Conservation (phyloP, 768 basidiomycete species). For the Cyclocybe cylindracea region DNA sequence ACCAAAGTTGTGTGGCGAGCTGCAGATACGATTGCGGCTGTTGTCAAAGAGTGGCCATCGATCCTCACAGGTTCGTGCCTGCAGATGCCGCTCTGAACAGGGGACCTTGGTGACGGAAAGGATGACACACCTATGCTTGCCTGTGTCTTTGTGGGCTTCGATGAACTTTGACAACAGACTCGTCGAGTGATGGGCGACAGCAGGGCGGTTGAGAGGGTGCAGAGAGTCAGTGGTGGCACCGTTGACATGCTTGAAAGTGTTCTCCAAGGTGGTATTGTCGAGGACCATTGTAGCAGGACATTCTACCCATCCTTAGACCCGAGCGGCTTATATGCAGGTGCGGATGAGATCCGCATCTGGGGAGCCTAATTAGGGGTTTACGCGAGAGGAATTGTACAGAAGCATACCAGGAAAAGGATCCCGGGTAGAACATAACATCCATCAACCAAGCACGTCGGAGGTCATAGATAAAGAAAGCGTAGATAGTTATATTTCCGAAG, state of each 20-base stretch:
- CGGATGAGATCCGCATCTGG: conserved; percentile 33
- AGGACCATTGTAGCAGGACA: conserved; percentile 26
- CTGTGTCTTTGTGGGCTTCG: conserved; percentile 16
- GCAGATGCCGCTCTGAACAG: conserved; percentile 22
- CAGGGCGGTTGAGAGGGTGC: conserved; percentile 9
- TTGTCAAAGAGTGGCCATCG: conserved; percentile 64
- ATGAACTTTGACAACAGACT: conserved; percentile 23
- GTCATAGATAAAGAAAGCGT: neutral
- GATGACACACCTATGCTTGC: conserved; percentile 12
- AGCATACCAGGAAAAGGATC: neutral
- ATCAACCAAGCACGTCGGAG: neutral
- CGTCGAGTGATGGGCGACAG: conserved; percentile 1
- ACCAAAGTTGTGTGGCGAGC: conserved; percentile 57
- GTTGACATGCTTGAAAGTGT: conserved; percentile 15
- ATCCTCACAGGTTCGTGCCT: conserved; percentile 57
- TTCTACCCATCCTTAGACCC: conserved; percentile 1
- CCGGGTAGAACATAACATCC: neutral
- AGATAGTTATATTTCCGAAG: no score
- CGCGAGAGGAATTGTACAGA: conserved; percentile 5
- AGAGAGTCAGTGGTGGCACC: conserved; percentile 6
- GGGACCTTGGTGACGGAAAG: neutral
- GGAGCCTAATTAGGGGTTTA: conserved; percentile 16
- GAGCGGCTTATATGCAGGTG: conserved; percentile 16
- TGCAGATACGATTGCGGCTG: conserved; percentile 67
- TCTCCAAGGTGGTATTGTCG: conserved; percentile 20